Base-by-base conservation (phyloP, 345 rosid genomes). In the Melastoma malabathricum region DNA sequence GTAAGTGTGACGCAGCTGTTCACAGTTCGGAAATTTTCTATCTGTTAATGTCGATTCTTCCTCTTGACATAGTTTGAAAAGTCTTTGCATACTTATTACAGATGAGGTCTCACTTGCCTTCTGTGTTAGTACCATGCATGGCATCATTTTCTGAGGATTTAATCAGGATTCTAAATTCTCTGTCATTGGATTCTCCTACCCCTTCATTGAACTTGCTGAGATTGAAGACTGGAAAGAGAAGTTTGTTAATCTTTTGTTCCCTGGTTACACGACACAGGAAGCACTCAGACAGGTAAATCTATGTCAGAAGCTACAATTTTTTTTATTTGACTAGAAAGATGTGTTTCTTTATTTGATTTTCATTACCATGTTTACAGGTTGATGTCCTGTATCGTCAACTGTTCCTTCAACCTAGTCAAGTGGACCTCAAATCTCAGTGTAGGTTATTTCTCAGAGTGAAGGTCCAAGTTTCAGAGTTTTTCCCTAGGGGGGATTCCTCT, bases 61-160 rank as follows among this genome's bases (percentile, higher is more conserved):
- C 31, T 3, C 31, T 27, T 27, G 31, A 27, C 31, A 6, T 27
- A 27, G 31, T 27, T 27, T 27, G 31, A 27, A 27, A 52, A 50
- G 54, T 13, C 34, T 29, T 34, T 50, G 41, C 34, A n/a, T 50
- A 25, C 54, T 18, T 29, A 38, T 13, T 31, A 10, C 20, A 87
- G 96, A 83, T 81, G 68, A 81, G 74, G 61, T 83, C 94, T 13
- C 80, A 83, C 55, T 77, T 87, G 96, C 84, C 94, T 29, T 79
- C 82, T 61, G 71, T 75, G 59, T 55, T 87, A 57, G 71, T 73
- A 59, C 80, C 89, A 50, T 70, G 65, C 41, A 51, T 87, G 56
- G 69, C 83, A 61, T 66, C 81, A 38, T 47, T 87, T 60, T 77
- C 77, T 67, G 68, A 43, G 15, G 69, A 70, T 73, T 71, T 83